Base-by-base conservation (phyloP, 2,329 filamentous ascomycete species). In the Aspergillus felis region DNA sequence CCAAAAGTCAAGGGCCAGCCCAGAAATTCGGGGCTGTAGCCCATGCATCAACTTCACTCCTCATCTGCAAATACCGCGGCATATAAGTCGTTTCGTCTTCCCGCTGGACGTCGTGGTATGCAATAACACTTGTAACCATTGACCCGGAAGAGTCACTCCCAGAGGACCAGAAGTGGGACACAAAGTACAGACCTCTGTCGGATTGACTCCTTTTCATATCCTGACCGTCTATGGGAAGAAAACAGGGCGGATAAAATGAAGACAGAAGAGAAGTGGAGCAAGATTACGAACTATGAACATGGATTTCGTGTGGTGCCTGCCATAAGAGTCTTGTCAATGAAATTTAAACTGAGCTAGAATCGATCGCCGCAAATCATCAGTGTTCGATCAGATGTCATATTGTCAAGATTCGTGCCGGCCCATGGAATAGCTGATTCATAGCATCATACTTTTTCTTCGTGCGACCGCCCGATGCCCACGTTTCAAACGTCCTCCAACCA, bases 361-460 rank as follows among this genome's bases (percentile, higher is more conserved):
- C 32, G 17, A 38, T 22, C 20, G 22, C 44, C 22, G 44, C 44
- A 47, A 47, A 51, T 57, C 22, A 50, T 59, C 20, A 35, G 14
- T 38, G 32, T 38, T 38, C 32, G 14, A 38, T 6, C 5, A 14
- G 32, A 38, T 6, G 32, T 38, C 3, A 50, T 35, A 51, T 41
- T 46, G 38, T 22, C 38, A 44, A 20, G 14, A n/a, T 51, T 22
- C 27, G 24, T 42, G 35, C 32, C n/a, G 17, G 9, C 50, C n/a
- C 29, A 10, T 25, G 9, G 20, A 38, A 28, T 46, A 22, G 17
- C 44, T 17, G 20, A 28, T 46, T 66, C 51, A 76, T 50, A 76
- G 59, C 70, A 77, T 74, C 73, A 75, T 77, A 57, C 74, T 77
- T 59, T 66, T 72, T 60, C 75, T 68, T 53, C 74, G 67, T 29